These are phyloP conservation scores for Cryphonectria naterciae DNA, from an alignment of 2,329 filamentous ascomycete genomes.

Conservation along the genomic window DNA sequence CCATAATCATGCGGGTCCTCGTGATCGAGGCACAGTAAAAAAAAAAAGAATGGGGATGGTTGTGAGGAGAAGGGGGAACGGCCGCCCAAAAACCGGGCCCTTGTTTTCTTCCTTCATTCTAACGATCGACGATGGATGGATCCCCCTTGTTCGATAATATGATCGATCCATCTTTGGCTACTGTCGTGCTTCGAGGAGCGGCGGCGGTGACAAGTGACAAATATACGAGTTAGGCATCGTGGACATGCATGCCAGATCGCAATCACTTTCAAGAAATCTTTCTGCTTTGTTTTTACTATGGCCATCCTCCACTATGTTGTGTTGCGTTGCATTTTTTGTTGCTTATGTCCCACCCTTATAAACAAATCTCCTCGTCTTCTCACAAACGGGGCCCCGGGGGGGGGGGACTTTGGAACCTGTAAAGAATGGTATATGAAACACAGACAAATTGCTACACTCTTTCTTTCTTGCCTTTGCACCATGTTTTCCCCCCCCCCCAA, in stretches of 20 bases:
- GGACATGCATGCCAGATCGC: neutral
- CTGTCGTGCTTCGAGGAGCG: neutral
- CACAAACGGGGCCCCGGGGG: neutral
- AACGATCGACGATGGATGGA: conserved; percentile 7
- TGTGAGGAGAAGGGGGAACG: neutral
- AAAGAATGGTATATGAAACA: conserved; percentile 25
- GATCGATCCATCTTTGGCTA: neutral
- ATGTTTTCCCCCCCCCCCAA: conserved; percentile 1
- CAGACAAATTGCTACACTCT: conserved; percentile 17
- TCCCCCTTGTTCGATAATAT: neutral
- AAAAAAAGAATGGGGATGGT: neutral
- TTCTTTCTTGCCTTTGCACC: conserved; percentile 6
- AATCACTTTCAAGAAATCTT: neutral
- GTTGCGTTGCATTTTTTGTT: neutral
- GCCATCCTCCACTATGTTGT: neutral
- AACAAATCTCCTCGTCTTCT: conserved; percentile 8
- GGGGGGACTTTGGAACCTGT: neutral
- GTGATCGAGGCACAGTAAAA: neutral
- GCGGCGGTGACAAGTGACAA: neutral
- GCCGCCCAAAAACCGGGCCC: neutral
- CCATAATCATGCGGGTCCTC: neutral
- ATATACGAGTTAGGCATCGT: neutral
- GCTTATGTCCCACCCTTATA: neutral
- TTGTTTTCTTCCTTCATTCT: neutral
- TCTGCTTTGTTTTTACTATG: conserved; percentile 5